Evolutionary conservation across 2,329 filamentous ascomycete species (phyloP).

Genomic region (Kalmusia sp.): DNA sequence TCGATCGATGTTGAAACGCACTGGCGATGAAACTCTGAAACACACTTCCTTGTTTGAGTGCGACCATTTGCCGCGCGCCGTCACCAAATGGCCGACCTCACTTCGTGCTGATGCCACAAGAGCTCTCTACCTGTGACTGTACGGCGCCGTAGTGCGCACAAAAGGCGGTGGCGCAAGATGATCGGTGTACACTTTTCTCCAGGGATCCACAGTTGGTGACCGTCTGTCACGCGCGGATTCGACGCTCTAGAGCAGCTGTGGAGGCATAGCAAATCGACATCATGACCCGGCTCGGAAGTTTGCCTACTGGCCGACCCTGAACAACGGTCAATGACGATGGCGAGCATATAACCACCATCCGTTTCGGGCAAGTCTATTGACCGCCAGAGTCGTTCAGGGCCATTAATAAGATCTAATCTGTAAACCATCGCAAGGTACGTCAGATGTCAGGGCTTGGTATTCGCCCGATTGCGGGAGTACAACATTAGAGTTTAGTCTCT

Average conservation of each 20-base stretch:
- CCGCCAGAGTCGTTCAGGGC: background rate
- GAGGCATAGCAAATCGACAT: background rate
- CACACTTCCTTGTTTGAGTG: constrained; percentile 4
- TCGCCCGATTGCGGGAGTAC: background rate
- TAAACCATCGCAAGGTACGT: background rate
- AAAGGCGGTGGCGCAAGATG: constrained; percentile 3
- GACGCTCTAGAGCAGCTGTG: too few species aligned
- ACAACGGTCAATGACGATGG: background rate
- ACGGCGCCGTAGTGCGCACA: constrained; percentile 9
- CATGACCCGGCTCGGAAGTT: background rate
- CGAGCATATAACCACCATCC: background rate
- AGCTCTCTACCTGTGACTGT: constrained; percentile 3
- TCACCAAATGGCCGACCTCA: background rate
- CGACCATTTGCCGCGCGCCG: background rate
- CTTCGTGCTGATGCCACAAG: background rate
- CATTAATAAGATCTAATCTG: background rate
- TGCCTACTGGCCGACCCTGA: background rate
- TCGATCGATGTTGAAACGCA: constrained; percentile 27
- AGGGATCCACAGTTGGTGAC: background rate
- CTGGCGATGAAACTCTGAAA: constrained; percentile 21
- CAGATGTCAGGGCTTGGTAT: background rate
- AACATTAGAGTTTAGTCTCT: background rate
- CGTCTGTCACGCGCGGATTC: background rate
- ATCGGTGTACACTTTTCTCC: background rate
- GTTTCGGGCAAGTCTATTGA: background rate